These are phyloP conservation scores for Colletotrichum theobromicola DNA, from an alignment of 2,329 filamentous ascomycete species.

Conservation along the genomic window DNA sequence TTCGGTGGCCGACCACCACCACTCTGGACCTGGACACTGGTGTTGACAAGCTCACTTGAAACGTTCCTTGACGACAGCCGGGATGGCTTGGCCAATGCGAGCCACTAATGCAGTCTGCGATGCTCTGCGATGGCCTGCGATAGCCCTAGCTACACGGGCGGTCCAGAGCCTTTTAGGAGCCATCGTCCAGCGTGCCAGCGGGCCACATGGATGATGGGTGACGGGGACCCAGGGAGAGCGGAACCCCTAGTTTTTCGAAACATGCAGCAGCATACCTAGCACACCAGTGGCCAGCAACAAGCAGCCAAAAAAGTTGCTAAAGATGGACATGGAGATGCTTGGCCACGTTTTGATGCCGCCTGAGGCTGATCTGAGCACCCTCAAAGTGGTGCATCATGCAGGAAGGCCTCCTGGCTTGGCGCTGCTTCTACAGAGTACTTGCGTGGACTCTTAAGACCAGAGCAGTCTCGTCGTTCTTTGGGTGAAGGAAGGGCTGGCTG, in stretches of 20 bases:
- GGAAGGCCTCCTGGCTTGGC: conserved; percentile 15
- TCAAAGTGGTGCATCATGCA: neutral
- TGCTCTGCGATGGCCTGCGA: neutral
- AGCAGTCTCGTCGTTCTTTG: neutral
- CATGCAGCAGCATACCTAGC: neutral
- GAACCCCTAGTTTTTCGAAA: conserved; percentile 19
- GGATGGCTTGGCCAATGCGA: conserved; percentile 8
- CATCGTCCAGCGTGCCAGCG: neutral
- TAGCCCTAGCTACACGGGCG: neutral
- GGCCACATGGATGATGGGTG: neutral
- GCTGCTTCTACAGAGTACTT: neutral
- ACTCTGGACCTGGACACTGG: neutral
- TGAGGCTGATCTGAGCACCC: conserved; percentile 20
- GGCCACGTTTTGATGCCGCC: conserved; percentile 17
- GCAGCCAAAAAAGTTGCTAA: conserved; percentile 3
- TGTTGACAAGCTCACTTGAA: conserved; percentile 3
- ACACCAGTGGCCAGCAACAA: neutral
- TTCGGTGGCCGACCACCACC: neutral
- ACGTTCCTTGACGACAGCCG: conserved; percentile 1
- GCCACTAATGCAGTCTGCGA: neutral
- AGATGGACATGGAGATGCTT: conserved; percentile 20
- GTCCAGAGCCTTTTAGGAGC: neutral
- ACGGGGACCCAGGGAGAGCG: neutral
- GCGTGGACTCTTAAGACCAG: neutral
- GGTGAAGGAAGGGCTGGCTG: neutral